Evolutionary conservation across 2,329 filamentous ascomycete genomes (phyloP).

Genomic region (Thielaviopsis musarum): DNA sequence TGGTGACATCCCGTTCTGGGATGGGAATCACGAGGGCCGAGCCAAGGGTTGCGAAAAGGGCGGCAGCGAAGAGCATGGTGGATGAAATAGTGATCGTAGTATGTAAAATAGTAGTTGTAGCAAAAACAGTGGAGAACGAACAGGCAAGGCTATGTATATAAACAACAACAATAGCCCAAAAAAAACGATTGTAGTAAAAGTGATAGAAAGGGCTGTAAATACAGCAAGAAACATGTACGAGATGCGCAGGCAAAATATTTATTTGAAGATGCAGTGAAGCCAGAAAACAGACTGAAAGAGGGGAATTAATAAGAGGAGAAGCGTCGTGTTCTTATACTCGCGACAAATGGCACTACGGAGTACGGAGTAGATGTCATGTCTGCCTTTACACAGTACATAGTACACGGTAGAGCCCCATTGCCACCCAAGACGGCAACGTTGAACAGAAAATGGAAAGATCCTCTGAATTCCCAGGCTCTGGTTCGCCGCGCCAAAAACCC

Average conservation of each 20-base stretch:
- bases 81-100: background rate
- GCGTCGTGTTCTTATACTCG: background rate
- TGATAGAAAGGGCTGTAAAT: background rate
- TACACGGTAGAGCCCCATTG: no score
- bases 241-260: background rate
- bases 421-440: no score
- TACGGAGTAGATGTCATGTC: no score
- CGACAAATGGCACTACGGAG: no score
- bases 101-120: background rate
- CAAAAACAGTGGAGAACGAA: background rate
- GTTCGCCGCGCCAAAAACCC: background rate
- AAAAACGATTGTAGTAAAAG: background rate
- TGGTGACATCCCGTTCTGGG: constrained; percentile 13
- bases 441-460: no score
- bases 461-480: no score
- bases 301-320: background rate
- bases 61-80: constrained; percentile 3
- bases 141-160: background rate
- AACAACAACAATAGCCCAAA: background rate
- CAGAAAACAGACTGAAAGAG: background rate
- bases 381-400: no score
- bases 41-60: constrained; percentile 4
- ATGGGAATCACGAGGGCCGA: constrained; percentile 12
- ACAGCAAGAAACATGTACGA: background rate
- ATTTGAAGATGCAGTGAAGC: background rate